phyloP scores from a whole-genome alignment of 495 filamentous ascomycete species.

The Penicillium simplicissimum region DNA sequence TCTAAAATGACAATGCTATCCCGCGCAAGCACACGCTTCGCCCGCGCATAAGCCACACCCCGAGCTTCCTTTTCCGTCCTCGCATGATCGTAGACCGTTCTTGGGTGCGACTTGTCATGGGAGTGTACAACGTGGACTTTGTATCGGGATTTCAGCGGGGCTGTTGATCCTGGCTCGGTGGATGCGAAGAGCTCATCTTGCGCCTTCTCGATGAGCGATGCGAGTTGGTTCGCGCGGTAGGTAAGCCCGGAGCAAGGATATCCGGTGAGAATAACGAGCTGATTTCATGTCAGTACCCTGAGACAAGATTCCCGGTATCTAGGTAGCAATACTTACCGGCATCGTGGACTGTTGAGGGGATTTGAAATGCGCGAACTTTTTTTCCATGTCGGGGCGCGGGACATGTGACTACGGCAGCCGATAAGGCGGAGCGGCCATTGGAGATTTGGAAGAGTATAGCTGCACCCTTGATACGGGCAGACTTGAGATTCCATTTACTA shows the following conservation, averaged over 20 bases:
- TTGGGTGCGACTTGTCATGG: slow-evolving; percentile 45
- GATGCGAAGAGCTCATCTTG: slow-evolving; percentile 57
- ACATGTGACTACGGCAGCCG: slow-evolving; percentile 32
- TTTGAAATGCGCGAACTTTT: slow-evolving; percentile 24
- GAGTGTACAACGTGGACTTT: slow-evolving; percentile 60
- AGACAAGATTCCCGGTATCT: too few relatives aligned
- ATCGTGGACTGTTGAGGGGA: slow-evolving; percentile 26
- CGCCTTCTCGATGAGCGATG: slow-evolving; percentile 44
- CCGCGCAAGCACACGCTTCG: slow-evolving; percentile 76
- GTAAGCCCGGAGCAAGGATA: slow-evolving; percentile 93
- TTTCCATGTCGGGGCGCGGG: slow-evolving; percentile 29
- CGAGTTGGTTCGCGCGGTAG: slow-evolving; percentile 77
- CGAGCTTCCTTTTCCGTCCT: slow-evolving; percentile 86
- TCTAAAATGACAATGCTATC: slow-evolving; percentile 88
- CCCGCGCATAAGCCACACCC: slow-evolving; percentile 79
- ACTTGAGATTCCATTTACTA: too few relatives aligned
- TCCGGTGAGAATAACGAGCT: slow-evolving; percentile 94
- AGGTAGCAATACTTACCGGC: slow-evolving; percentile 30
- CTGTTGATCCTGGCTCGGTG: slow-evolving; percentile 33
- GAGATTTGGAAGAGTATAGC: too few relatives aligned
- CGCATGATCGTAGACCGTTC: slow-evolving; percentile 57
- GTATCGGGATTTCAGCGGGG: slow-evolving; percentile 52
- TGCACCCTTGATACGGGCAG: too few relatives aligned
- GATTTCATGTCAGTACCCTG: not conserved
- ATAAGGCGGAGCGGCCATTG: too few relatives aligned